These are phyloP conservation scores for Bassia scoparia DNA, from an alignment of 148 eudicot species.

Conservation along the genomic window DNA sequence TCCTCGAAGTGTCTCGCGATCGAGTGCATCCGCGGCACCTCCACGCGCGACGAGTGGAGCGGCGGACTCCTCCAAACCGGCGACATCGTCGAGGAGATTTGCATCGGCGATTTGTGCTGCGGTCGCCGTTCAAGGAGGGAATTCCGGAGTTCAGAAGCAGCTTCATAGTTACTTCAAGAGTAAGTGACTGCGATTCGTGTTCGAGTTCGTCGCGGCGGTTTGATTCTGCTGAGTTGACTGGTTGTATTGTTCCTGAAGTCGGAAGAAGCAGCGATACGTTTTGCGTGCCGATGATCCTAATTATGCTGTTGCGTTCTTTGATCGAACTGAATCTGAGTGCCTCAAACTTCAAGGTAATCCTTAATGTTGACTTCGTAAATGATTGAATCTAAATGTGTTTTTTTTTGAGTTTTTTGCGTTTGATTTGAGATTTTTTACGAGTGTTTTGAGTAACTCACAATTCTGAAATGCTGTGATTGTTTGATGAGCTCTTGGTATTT, in stretches of 20 bases:
- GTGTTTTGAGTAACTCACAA: too few relatives aligned
- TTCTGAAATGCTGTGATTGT: too few relatives aligned
- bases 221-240: constrained; percentile 58
- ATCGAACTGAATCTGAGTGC: constrained; percentile 73
- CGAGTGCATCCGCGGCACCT: constrained; percentile 67
- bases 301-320: constrained; percentile 67
- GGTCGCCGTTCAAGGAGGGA: constrained; percentile 69
- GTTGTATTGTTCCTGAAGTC: constrained; percentile 68
- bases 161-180: constrained; percentile 52
- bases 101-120: constrained; percentile 36
- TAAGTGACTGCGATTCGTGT: constrained; percentile 54
- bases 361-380: background rate
- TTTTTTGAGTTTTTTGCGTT: background rate
- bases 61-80: constrained; percentile 70
- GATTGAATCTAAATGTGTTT: background rate
- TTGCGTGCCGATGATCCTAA: constrained; percentile 72
- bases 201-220: constrained; percentile 49
- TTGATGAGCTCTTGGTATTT: too few relatives aligned
- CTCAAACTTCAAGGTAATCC: constrained; percentile 56
- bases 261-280: constrained; percentile 57
- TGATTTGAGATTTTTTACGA: too few relatives aligned
- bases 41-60: constrained; percentile 89
- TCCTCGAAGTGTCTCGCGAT: constrained; percentile 47
- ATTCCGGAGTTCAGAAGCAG: constrained; percentile 57
- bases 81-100: constrained; percentile 68